Base-by-base conservation (phyloP, 2,329 filamentous ascomycete genomes). In the Diplodia corticola region DNA sequence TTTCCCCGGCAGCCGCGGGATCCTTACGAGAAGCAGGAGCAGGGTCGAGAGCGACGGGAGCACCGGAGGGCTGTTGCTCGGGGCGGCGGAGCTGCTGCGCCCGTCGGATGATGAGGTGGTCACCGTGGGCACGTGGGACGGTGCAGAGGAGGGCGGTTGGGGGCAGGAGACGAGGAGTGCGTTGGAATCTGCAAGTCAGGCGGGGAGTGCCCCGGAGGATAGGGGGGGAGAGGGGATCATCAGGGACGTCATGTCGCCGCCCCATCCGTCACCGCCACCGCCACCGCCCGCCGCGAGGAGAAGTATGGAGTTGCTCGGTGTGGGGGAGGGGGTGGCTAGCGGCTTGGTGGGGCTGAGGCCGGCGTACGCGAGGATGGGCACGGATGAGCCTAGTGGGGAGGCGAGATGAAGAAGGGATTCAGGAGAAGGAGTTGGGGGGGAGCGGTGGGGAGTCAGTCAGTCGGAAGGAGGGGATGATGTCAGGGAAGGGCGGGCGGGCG, bases 381-480 rank as follows among this genome's bases (percentile, higher is more conserved):
- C 59, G 26, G 59, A 63, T 40, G 59, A 40, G 7, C 28, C n/a
- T 28, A 17, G 44, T 2, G 20, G n/a, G n/a, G 48, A 57, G 72
- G 70, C 3, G 68, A 74, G 0, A 70, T 73, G 37, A 78, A 35
- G 51, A n/a, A n/a, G n/a, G n/a, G 51, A 20, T 44, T 44, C 40
- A 44, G 40, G 40, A 44, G 40, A 44, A 20, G 17, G n/a, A 20
- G 37, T 44, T 44, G n/a, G n/a, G 40, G 35, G 35, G 35, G 13
- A 10, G 10, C 3, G 7, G 40, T 20, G 40, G 40, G 7, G 40
- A 44, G n/a, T 44, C 7, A 10, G n/a, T n/a, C n/a, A n/a, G n/a
- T n/a, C n/a, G n/a, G n/a, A 20, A 20, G 40, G 40, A 44, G 40
- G 9, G 20, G 9, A 44, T 3, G 17, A 35, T 35, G 40, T 20